Base-by-base conservation (phyloP, 2,329 filamentous ascomycete genomes). In the Zasmidium angulare region DNA sequence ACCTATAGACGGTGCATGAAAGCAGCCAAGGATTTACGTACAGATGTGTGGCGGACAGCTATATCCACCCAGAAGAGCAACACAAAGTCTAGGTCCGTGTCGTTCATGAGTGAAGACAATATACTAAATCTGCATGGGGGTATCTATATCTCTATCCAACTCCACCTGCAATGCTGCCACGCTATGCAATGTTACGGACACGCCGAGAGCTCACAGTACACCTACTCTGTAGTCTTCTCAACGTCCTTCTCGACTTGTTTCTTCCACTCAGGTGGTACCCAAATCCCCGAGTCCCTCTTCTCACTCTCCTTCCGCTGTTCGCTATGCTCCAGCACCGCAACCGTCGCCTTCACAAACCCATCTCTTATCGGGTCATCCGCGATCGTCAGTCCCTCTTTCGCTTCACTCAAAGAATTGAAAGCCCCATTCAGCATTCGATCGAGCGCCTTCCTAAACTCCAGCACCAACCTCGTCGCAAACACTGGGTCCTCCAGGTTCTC, bases 401-500 rank as follows among this genome's bases (percentile, higher is more conserved):
- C 53, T 19, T 58, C 50, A 9, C 61, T 63, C 40, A 69, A 53
- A 2, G 62, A 60, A 46, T 63, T 63, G 59, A 71, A 75, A 1
- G 69, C 67, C 24, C 47, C 40, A 20, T 67, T 66, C 11, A 75
- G 54, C 51, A 72, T 62, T 53, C 68, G 59, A 48, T 75, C 72
- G 23, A 77, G 55, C 1, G 69, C 70, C 56, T 75, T 74, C 9
- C 71, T 67, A 47, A 75, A 72, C 50, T 76, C 72, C 40, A 76
- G 55, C 9, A 77, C 43, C 10, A 71, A 65, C 48, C 69, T 72
- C 1, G 63, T 63, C 2, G 65, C 64, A 23, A 62, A 67, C n/a
- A 62, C 55, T 1, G 48, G 52, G 22, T 65, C 55, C 2, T 57
- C 29, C 3, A 63, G 40, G 14, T 24, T 64, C 9, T 63, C 46